Percentiles rank a stretch among this genome's conserved stretches.
phyloP scores from a whole-genome alignment of 1,284 basidiomycete species.

The Athelia psychrophila region DNA sequence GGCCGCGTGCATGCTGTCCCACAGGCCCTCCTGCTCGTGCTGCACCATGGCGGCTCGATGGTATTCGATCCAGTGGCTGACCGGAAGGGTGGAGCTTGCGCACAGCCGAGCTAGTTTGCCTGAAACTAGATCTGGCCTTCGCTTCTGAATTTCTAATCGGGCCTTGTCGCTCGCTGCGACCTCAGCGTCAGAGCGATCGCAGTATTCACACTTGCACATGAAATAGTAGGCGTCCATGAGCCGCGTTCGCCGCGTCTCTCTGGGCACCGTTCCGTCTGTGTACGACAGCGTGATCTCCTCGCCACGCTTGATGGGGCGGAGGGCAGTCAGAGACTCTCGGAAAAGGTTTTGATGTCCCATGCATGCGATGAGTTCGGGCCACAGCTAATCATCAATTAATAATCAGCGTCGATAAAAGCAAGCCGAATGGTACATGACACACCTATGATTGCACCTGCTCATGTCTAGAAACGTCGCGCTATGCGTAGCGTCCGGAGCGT shows the following conservation, averaged over 20 bases:
- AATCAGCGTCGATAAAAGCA: too few species aligned
- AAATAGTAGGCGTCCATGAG: not conserved
- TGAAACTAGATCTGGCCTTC: too few species aligned
- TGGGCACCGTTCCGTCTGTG: too few species aligned
- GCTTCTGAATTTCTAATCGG: not conserved
- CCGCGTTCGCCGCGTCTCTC: not conserved
- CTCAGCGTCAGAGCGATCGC: not conserved
- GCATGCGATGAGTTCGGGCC: not conserved
- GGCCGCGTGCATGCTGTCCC: too few species aligned
- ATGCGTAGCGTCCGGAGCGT: not conserved
- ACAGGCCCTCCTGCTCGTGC: too few species aligned
- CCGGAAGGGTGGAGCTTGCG: too few species aligned
- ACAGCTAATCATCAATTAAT: not conserved
- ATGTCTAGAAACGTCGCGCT: not conserved
- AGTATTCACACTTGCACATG: not conserved
- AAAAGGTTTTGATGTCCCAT: not conserved
- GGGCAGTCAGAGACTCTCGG: not conserved
- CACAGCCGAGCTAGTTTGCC: too few species aligned
- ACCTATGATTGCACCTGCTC: not conserved
- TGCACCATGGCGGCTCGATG: too few species aligned
- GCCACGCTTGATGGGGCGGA: not conserved
- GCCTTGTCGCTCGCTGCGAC: not conserved
- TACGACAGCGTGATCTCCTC: not conserved
- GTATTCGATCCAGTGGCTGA: too few species aligned
- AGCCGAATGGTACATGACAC: too few species aligned